Evolutionary conservation across 139 green algal species (phyloP).

Genomic region (Chlamydomonas asymmetrica): DNA sequence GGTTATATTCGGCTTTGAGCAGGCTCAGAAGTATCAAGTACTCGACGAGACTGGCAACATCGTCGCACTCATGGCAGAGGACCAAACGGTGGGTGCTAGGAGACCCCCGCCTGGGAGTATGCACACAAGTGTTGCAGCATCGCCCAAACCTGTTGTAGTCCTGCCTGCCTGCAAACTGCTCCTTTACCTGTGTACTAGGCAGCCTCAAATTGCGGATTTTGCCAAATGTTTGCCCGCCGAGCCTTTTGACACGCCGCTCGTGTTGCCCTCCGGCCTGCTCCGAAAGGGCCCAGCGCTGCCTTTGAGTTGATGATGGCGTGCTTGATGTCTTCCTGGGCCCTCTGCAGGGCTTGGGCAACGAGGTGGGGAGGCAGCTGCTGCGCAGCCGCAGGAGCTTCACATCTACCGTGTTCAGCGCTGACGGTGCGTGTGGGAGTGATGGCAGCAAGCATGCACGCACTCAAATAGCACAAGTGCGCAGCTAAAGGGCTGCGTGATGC

Average conservation of each 20-base stretch:
- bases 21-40: slow-evolving; percentile 80
- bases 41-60: slow-evolving; percentile 55
- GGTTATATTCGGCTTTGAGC: slow-evolving; percentile 88
- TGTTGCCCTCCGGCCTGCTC: too few relatives aligned
- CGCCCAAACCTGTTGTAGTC: too few relatives aligned
- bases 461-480: too few relatives aligned
- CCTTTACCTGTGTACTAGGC: too few relatives aligned
- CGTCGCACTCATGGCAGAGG: slow-evolving; percentile 48
- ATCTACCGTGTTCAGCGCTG: slow-evolving; percentile 72
- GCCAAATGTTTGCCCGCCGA: too few relatives aligned
- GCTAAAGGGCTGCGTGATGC: too few relatives aligned
- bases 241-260: too few relatives aligned
- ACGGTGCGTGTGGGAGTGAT: slow-evolving; percentile 24
- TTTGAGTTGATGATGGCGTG: neutral
- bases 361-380: slow-evolving; percentile 79
- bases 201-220: too few relatives aligned
- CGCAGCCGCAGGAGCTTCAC: slow-evolving; percentile 72
- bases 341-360: slow-evolving; percentile 67
- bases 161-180: too few relatives aligned
- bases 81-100: slow-evolving; percentile 20
- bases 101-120: neutral
- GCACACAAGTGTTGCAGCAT: neutral
- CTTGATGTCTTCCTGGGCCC: slow-evolving; percentile 58
- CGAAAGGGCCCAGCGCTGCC: too few relatives aligned
- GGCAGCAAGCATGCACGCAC: too few relatives aligned